Evolutionary conservation across 2,329 filamentous ascomycete species (phyloP).

Genomic region (Colletotrichum nymphaeae): DNA sequence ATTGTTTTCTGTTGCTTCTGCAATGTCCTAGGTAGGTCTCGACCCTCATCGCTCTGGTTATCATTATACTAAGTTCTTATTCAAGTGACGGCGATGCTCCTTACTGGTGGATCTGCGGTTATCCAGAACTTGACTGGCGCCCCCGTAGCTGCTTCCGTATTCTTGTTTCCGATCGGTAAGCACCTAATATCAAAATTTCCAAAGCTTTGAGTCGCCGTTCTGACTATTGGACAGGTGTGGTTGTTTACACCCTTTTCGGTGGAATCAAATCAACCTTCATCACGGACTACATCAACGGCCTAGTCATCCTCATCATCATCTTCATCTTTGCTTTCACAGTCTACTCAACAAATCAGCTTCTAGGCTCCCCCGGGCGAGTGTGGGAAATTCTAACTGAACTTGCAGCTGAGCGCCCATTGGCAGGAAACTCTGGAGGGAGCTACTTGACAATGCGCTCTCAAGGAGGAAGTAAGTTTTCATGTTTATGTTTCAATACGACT

Average conservation of each 20-base stretch:
- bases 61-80: conserved; percentile 42
- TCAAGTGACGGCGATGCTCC: conserved; percentile 89
- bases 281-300: conserved; percentile 88
- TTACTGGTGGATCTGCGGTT: conserved; percentile 75
- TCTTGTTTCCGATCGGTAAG: conserved; percentile 81
- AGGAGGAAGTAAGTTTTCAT: conserved; percentile 66
- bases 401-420: conserved; percentile 76
- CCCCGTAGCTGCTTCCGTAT: conserved; percentile 83
- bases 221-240: conserved; percentile 41
- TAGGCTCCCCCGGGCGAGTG: conserved; percentile 81
- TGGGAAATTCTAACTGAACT: conserved; percentile 83
- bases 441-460: conserved; percentile 88
- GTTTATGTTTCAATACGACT: background rate
- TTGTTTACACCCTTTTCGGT: conserved; percentile 80
- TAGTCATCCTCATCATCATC: conserved; percentile 87
- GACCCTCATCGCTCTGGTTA: background rate
- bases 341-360: conserved; percentile 77
- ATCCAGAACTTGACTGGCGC: conserved; percentile 36
- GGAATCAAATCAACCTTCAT: conserved; percentile 90
- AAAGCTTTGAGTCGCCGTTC: background rate
- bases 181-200: background rate
- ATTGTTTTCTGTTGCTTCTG: conserved; percentile 84
- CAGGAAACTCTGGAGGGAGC: conserved; percentile 82
- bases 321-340: conserved; percentile 86
- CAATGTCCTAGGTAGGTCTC: conserved; percentile 67